These are phyloP conservation scores for Russula sp. DNA, from an alignment of 768 basidiomycete species.

Conservation along the genomic window DNA sequence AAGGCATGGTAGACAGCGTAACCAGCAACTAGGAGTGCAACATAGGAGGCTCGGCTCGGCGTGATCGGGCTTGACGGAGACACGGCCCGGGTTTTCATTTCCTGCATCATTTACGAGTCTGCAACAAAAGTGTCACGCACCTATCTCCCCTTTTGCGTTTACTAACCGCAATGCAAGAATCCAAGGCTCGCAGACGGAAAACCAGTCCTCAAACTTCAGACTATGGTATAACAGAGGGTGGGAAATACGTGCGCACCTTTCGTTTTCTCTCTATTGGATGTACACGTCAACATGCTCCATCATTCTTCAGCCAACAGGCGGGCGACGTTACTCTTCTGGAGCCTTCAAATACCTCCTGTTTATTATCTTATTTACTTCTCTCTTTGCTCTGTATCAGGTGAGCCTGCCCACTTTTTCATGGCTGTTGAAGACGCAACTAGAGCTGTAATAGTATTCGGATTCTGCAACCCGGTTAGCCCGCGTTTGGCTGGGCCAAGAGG, in stretches of 20 bases:
- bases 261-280: background rate
- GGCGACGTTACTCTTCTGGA: background rate
- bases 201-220: background rate
- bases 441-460: slow-evolving; percentile 4
- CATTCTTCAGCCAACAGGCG: background rate
- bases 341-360: background rate
- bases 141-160: background rate
- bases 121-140: too few relatives aligned
- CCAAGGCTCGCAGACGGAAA: slow-evolving; percentile 10
- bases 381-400: slow-evolving; percentile 13
- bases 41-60: too few relatives aligned
- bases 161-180: background rate
- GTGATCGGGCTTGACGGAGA: too few relatives aligned
- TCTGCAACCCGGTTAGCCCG: background rate
- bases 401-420: background rate
- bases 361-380: background rate
- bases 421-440: background rate
- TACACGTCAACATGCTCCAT: background rate
- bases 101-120: too few relatives aligned
- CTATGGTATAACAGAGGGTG: background rate
- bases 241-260: slow-evolving; percentile 1
- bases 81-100: too few relatives aligned
- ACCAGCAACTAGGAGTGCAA: too few relatives aligned
- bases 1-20: too few relatives aligned
- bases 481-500: slow-evolving; percentile 11